These are phyloP conservation scores for Termitomyces bulborhizus DNA, from an alignment of 768 basidiomycete species.

Conservation along the genomic window DNA sequence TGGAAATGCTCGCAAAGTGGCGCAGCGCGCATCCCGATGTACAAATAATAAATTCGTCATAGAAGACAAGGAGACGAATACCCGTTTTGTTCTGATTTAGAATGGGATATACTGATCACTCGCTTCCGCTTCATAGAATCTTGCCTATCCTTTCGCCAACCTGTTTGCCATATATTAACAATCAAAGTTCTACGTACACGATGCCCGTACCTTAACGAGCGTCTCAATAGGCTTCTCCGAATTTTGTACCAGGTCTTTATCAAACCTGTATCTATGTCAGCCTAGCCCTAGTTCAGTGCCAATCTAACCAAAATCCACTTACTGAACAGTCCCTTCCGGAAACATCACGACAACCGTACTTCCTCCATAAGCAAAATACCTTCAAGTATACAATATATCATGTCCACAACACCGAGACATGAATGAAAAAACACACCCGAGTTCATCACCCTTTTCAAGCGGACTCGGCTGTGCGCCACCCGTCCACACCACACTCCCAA, in stretches of 20 bases:
- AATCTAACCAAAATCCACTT: constrained; percentile 12
- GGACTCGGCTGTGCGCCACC: constrained; percentile 33
- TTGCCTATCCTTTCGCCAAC: constrained; percentile 30
- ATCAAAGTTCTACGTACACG: neutral
- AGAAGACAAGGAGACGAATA: neutral
- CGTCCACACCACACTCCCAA: constrained; percentile 70
- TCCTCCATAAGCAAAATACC: constrained; percentile 71
- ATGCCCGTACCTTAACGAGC: constrained; percentile 43
- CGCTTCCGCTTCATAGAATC: constrained; percentile 9
- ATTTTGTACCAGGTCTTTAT: constrained; percentile 53
- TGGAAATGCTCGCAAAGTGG: constrained; percentile 71
- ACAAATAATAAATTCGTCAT: neutral
- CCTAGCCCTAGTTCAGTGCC: no score
- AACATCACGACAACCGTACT: constrained; percentile 62
- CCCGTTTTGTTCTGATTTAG: neutral
- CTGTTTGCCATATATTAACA: constrained; percentile 11
- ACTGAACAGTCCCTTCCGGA: constrained; percentile 44
- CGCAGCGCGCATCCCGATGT: constrained; percentile 26
- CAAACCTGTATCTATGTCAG: constrained; percentile 32
- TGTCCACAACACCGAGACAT: neutral
- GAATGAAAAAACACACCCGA: constrained; percentile 30
- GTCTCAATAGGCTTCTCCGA: constrained; percentile 59
- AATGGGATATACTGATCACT: neutral
- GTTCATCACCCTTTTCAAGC: constrained; percentile 60
- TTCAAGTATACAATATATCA: constrained; percentile 3